phyloP scores from a whole-genome alignment of 352 stramenopile genomes.

The Phytophthora kernoviae region DNA sequence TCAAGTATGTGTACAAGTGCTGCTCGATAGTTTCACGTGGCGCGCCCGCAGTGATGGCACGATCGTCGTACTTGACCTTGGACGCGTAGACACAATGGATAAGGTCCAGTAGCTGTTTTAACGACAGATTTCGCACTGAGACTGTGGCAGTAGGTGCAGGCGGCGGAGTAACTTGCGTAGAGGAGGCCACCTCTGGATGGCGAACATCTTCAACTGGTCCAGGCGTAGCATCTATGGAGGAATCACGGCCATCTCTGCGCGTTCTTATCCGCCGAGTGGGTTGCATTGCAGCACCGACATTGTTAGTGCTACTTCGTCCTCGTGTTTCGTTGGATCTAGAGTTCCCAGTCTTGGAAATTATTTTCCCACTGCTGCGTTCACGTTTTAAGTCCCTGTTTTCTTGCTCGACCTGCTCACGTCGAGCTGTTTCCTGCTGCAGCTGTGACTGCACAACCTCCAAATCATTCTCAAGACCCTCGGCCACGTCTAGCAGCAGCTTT shows the following conservation, averaged over 20 bases:
- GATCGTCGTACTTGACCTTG: conserved; percentile 73
- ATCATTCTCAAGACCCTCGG: conserved; percentile 64
- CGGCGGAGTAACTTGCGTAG: not conserved
- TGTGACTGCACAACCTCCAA: conserved; percentile 48
- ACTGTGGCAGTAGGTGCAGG: conserved; percentile 5
- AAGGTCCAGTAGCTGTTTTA: conserved; percentile 82
- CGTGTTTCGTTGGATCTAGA: conserved; percentile 2
- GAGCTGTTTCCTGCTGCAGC: conserved; percentile 53
- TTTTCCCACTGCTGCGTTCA: conserved; percentile 4
- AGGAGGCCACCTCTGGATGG: conserved; percentile 6
- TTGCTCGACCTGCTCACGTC: conserved; percentile 49
- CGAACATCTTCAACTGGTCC: conserved; percentile 8
- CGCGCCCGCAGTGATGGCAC: conserved; percentile 40
- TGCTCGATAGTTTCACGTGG: conserved; percentile 88
- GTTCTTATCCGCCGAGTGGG: conserved; percentile 26
- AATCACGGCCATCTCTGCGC: conserved; percentile 15
- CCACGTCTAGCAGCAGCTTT: conserved; percentile 67
- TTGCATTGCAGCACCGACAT: not conserved
- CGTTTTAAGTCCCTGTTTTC: conserved; percentile 53
- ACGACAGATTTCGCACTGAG: conserved; percentile 53
- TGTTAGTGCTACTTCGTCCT: conserved; percentile 10
- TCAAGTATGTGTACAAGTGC: conserved; percentile 90
- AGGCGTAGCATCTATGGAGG: not conserved
- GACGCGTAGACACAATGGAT: conserved; percentile 75
- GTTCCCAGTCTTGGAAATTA: conserved; percentile 1